These are phyloP conservation scores for Phenoliferia sp. DNA, from an alignment of 1,284 basidiomycete genomes.

Conservation along the genomic window DNA sequence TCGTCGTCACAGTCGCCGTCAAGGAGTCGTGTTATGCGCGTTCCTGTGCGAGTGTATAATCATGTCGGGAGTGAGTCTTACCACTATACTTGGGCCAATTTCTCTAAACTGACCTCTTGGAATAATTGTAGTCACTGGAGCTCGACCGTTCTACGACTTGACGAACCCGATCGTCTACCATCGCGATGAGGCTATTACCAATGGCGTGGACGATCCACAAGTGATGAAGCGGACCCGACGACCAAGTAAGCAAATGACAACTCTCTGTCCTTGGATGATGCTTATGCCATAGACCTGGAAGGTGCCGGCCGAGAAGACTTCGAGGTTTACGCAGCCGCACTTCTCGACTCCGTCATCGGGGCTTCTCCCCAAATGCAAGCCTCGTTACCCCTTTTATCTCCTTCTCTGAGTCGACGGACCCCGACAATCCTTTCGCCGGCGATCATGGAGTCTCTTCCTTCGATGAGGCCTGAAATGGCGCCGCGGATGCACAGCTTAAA, in stretches of 20 bases:
- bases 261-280: not conserved
- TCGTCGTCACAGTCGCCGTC: slow-evolving; percentile 38
- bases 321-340: slow-evolving; percentile 24
- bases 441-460: slow-evolving; percentile 22
- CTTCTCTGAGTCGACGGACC: slow-evolving; percentile 2
- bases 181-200: slow-evolving; percentile 39
- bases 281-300: not conserved
- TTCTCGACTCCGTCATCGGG: slow-evolving; percentile 25
- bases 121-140: slow-evolving; percentile 36
- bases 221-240: not conserved
- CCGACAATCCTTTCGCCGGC: slow-evolving; percentile 8
- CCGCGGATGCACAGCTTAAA: not conserved
- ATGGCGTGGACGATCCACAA: slow-evolving; percentile 15
- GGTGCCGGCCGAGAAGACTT: slow-evolving; percentile 26
- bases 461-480: slow-evolving; percentile 26
- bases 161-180: slow-evolving; percentile 45
- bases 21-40: slow-evolving; percentile 73
- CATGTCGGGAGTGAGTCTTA: slow-evolving; percentile 63
- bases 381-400: slow-evolving; percentile 16
- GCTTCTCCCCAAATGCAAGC: slow-evolving; percentile 21
- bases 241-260: slow-evolving; percentile 6
- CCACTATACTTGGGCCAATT: too few relatives aligned
- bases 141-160: slow-evolving; percentile 44
- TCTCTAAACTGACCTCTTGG: not conserved
- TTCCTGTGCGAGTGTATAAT: slow-evolving; percentile 82